Evolutionary conservation across 2,329 filamentous ascomycete species (phyloP).

Genomic region (Chaetomiaceae sp.): DNA sequence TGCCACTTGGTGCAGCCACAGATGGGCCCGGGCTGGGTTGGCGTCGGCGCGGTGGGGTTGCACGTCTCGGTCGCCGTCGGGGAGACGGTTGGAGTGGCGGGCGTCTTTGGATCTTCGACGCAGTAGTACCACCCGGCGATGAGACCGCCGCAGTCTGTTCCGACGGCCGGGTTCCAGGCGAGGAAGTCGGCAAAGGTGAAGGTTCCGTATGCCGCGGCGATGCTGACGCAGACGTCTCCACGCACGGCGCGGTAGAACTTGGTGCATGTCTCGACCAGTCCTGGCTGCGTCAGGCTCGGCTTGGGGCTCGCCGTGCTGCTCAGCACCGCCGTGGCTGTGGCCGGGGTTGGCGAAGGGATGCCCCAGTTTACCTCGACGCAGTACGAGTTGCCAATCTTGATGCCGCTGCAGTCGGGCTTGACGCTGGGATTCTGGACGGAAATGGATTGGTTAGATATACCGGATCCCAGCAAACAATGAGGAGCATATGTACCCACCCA

Average conservation of each 20-base stretch:
- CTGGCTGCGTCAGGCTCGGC: background rate
- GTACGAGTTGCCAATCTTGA: no score
- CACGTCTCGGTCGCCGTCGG: background rate
- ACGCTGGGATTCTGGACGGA: no score
- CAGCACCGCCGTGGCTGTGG: no score
- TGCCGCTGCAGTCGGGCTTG: no score
- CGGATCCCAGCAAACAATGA: no score
- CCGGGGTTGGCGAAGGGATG: no score
- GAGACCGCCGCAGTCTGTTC: slow-evolving; percentile 5
- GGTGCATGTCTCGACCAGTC: background rate
- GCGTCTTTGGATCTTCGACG: background rate
- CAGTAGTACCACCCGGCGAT: slow-evolving; percentile 16
- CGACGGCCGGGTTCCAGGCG: slow-evolving; percentile 16
- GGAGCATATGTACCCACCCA: no score
- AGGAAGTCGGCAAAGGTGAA: slow-evolving; percentile 15
- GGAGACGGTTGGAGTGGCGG: background rate
- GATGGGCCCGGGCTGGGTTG: background rate
- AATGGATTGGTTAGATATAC: no score
- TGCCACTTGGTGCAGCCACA: background rate
- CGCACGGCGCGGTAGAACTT: slow-evolving; percentile 3
- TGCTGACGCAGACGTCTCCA: slow-evolving; percentile 6
- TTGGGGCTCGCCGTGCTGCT: no score
- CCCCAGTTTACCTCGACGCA: no score
- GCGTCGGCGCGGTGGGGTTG: background rate
- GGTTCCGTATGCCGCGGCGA: slow-evolving; percentile 7